Evolutionary conservation across 768 basidiomycete species (phyloP).

Genomic region (Peribolospora kevripleyi): DNA sequence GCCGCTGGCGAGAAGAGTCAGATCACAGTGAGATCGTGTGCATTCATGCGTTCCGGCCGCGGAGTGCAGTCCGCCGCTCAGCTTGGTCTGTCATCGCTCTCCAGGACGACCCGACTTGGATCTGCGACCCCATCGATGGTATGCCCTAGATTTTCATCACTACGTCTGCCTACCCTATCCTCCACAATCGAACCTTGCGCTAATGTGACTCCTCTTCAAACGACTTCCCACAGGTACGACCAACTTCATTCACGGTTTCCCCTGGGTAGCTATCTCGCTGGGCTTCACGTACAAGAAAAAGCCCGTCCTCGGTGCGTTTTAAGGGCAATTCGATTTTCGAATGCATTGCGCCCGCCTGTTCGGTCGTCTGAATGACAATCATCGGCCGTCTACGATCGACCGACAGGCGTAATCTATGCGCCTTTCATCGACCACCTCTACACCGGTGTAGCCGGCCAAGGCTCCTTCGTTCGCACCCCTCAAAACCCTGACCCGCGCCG

Average conservation of each 20-base stretch:
- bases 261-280: constrained; percentile 70
- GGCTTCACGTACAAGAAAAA: constrained; percentile 60
- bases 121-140: constrained; percentile 80
- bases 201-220: neutral
- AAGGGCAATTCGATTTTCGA: neutral
- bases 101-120: constrained; percentile 78
- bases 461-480: constrained; percentile 38
- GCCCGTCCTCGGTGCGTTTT: constrained; percentile 40
- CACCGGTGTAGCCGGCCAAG: constrained; percentile 51
- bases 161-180: neutral
- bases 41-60: too few relatives aligned
- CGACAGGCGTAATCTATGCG: constrained; percentile 48
- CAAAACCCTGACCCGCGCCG: constrained; percentile 19
- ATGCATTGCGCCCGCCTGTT: neutral
- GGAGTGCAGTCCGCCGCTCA: neutral
- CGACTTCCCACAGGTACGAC: constrained; percentile 34
- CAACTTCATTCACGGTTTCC: constrained; percentile 67
- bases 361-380: constrained; percentile 1
- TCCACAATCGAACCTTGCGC: neutral
- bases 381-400: too few relatives aligned
- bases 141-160: constrained; percentile 8
- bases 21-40: constrained; percentile 2
- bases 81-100: constrained; percentile 22
- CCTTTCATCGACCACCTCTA: constrained; percentile 76
- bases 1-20: constrained; percentile 39